Conservation (phyloP, 2,329 filamentous ascomycete genomes). For the Colletotrichum liaoningense region DNA sequence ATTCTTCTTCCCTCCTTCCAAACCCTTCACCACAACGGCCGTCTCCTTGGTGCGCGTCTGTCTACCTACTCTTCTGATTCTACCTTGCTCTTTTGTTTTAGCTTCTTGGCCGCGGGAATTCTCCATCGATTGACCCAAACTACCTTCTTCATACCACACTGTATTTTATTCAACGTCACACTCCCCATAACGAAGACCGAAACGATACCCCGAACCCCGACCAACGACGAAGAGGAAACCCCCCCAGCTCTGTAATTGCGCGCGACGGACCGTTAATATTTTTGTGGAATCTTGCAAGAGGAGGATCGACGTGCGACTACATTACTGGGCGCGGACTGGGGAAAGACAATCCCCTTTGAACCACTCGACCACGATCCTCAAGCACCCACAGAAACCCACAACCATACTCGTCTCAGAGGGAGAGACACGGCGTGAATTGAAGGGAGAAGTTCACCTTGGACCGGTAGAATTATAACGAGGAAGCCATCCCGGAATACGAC, state of each 20-base stretch:
- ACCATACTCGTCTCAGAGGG: not conserved
- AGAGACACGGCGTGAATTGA: not conserved
- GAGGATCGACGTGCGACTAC: slow-evolving; percentile 25
- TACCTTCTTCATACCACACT: not conserved
- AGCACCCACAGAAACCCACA: not conserved
- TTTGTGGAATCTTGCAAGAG: slow-evolving; percentile 30
- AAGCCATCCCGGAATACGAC: not conserved
- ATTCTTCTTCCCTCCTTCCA: not conserved
- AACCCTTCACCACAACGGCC: not conserved
- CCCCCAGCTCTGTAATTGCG: slow-evolving; percentile 4
- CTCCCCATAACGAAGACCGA: not conserved
- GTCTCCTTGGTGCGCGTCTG: not conserved
- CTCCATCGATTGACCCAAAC: not conserved
- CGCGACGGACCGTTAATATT: not conserved
- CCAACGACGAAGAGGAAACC: not conserved
- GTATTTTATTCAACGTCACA: not conserved
- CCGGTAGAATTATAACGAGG: not conserved
- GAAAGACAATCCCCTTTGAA: not conserved
- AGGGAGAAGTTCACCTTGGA: not conserved
- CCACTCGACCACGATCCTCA: not conserved
- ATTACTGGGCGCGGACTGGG: slow-evolving; percentile 1
- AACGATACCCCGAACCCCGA: not conserved
- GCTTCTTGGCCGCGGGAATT: not conserved
- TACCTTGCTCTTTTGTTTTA: not conserved
- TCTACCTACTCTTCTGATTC: not conserved